Evolutionary conservation across 192 early-diverging fungal species (phyloP).

Genomic region (Rhizophagus prolifer): DNA sequence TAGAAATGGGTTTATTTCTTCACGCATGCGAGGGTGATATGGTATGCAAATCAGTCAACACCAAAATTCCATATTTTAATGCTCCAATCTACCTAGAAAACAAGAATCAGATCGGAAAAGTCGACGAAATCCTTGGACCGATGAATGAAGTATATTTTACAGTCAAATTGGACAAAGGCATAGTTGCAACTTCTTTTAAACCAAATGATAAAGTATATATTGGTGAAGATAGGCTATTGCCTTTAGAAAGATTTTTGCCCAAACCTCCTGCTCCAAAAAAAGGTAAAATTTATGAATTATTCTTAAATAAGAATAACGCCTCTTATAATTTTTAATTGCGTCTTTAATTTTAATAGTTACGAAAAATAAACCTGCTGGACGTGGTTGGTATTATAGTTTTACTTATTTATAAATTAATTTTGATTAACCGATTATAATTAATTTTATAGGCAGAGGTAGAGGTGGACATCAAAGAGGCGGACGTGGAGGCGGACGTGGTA

Average conservation of each 20-base stretch:
- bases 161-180: conserved; percentile 92
- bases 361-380: neutral
- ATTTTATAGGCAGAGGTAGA: neutral
- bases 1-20: conserved; percentile 87
- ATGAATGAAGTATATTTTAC: conserved; percentile 98
- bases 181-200: conserved; percentile 91
- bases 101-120: conserved; percentile 98
- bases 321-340: neutral
- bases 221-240: conserved; percentile 89
- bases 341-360: neutral
- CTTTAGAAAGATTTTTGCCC: conserved; percentile 94
- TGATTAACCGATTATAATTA: neutral
- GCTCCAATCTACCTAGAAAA: conserved; percentile 97
- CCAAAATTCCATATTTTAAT: conserved; percentile 98
- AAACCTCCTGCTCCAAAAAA: conserved; percentile 77
- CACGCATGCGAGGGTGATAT: conserved; percentile 98
- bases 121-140: conserved; percentile 97
- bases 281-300: conserved; percentile 41
- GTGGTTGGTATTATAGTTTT: neutral
- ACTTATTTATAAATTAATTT: neutral
- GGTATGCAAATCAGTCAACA: conserved; percentile 87
- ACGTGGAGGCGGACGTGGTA: neutral
- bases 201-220: conserved; percentile 89
- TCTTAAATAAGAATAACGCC: neutral
- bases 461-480: neutral